Percentiles rank a stretch among this genome's conserved stretches.
Evolutionary conservation across 306 rosid genomes (phyloP).

Genomic region (Mimosa pudica): DNA sequence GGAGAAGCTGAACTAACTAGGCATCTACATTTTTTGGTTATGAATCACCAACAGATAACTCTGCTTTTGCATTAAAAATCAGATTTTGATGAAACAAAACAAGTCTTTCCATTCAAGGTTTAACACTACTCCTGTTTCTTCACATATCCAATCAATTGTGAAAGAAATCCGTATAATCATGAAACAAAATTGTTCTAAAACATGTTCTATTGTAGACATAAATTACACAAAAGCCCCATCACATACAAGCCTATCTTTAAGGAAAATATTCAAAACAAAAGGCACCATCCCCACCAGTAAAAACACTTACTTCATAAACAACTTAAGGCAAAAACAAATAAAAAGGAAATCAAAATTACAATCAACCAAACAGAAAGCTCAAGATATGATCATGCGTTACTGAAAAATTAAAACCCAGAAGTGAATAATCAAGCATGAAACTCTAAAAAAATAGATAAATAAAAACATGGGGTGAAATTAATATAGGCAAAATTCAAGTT

Average conservation of each 20-base stretch:
- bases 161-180: background rate
- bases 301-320: background rate
- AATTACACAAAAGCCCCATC: background rate
- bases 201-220: background rate
- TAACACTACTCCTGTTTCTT: background rate
- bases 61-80: background rate
- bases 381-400: background rate
- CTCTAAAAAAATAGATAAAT: background rate
- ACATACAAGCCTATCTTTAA: background rate
- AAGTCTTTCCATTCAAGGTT: background rate
- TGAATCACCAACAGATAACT: background rate
- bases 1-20: background rate
- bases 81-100: background rate
- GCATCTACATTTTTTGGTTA: background rate
- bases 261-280: constrained; percentile 17
- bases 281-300: constrained; percentile 12
- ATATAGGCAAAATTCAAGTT: constrained; percentile 8
- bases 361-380: background rate
- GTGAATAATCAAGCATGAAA: background rate
- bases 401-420: constrained; percentile 10
- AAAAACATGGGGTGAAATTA: background rate
- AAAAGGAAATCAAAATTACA: background rate
- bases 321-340: background rate
- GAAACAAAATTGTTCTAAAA: background rate
- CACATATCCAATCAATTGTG: background rate